phyloP scores from a whole-genome alignment of 2,329 filamentous ascomycete genomes.

The Pestalotiopsis sp. region DNA sequence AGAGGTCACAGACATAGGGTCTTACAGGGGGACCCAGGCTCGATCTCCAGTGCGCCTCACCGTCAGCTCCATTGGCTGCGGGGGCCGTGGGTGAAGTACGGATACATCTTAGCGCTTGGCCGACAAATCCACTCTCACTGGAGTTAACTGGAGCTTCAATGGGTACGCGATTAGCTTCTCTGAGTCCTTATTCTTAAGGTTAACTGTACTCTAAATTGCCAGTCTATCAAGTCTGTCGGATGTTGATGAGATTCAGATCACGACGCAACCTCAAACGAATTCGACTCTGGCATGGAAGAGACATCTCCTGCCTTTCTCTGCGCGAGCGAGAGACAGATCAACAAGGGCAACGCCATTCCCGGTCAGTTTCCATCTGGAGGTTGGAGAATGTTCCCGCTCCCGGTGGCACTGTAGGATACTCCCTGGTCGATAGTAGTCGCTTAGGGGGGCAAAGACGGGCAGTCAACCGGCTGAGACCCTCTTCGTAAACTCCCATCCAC shows the following conservation, averaged over 20 bases:
- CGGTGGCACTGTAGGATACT: not conserved
- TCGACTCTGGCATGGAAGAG: not conserved
- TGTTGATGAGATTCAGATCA: not conserved
- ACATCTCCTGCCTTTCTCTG: not conserved
- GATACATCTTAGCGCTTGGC: not conserved
- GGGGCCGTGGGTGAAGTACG: not conserved
- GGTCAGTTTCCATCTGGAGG: not conserved
- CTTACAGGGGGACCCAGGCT: not conserved
- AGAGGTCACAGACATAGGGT: not conserved
- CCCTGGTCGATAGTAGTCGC: not conserved
- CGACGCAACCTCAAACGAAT: not conserved
- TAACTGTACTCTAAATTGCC: slow-evolving; percentile 1
- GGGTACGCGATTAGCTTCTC: not conserved
- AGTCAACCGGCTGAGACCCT: not conserved
- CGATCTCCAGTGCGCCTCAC: not conserved
- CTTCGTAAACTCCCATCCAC: slow-evolving; percentile 1
- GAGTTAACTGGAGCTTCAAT: not conserved
- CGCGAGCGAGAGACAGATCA: not conserved
- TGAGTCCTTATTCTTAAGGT: slow-evolving; percentile 6
- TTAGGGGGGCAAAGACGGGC: not conserved
- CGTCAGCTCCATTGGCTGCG: not conserved
- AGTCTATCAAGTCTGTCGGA: not conserved
- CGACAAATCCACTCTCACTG: not conserved
- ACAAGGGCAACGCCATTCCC: not conserved
- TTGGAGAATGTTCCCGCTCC: not conserved